These are phyloP conservation scores for Pugionium dolabratum DNA, from an alignment of 345 rosid species.

Conservation along the genomic window DNA sequence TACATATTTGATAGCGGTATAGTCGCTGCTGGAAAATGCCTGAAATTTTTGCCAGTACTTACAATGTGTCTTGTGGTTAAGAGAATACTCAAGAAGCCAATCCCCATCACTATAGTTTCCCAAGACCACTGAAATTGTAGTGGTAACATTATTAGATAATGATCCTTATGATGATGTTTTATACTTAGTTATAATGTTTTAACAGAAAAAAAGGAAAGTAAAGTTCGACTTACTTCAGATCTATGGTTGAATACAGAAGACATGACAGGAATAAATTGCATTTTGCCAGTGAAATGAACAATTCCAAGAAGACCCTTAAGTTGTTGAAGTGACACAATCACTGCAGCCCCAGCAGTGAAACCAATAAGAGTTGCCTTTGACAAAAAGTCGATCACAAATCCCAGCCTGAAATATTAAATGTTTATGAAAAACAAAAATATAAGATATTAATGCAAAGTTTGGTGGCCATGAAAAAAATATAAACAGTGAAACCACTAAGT, in stretches of 20 bases:
- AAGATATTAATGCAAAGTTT: no score
- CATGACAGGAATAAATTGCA: conserved; percentile 83
- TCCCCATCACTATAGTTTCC: conserved; percentile 78
- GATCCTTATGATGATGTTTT: not conserved
- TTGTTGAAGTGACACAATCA: conserved; percentile 91
- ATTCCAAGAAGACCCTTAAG: conserved; percentile 95
- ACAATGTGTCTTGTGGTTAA: conserved; percentile 84
- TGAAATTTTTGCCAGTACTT: conserved; percentile 36
- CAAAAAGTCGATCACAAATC: conserved; percentile 90
- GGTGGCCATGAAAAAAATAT: conserved; percentile 16
- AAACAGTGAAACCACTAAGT: conserved; percentile 39
- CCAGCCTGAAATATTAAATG: conserved; percentile 59
- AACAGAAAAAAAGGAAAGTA: not conserved
- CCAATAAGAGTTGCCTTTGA: conserved; percentile 95
- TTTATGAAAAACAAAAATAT: not conserved
- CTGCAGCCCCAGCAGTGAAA: conserved; percentile 98
- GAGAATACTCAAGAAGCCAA: conserved; percentile 64
- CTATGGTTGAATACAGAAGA: conserved; percentile 47
- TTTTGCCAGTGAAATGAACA: conserved; percentile 82
- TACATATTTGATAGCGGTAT: not conserved
- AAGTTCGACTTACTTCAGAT: conserved; percentile 59
- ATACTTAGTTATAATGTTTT: not conserved
- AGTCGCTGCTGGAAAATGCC: not conserved
- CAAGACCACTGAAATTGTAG: conserved; percentile 79
- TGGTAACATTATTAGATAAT: conserved; percentile 18